phyloP scores from a whole-genome alignment of 2,329 filamentous ascomycete genomes.

The Myriosclerotinia curreyana region DNA sequence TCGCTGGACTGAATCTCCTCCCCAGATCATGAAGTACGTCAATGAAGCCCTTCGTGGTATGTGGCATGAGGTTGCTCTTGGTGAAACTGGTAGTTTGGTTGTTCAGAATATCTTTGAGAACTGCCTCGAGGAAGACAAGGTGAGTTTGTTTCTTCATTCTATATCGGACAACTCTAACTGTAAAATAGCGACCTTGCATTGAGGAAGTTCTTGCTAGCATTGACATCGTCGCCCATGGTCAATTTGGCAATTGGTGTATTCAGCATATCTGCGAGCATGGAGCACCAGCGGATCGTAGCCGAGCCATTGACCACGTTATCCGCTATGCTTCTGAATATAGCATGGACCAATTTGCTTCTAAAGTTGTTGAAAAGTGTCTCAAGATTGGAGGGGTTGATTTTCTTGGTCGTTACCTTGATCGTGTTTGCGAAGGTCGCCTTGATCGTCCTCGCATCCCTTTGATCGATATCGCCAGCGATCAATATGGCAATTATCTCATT shows the following conservation, averaged over 20 bases:
- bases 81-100: conserved; percentile 94
- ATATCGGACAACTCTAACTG: conserved; percentile 27
- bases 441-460: conserved; percentile 94
- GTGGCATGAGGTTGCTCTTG: conserved; percentile 98
- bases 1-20: conserved; percentile 89
- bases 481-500: conserved; percentile 97
- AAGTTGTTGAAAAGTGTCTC: conserved; percentile 97
- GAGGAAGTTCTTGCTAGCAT: conserved; percentile 95
- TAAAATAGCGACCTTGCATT: conserved; percentile 82
- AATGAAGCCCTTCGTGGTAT: conserved; percentile 92
- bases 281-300: conserved; percentile 81
- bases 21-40: conserved; percentile 98
- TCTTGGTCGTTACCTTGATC: conserved; percentile 84
- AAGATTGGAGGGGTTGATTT: conserved; percentile 94
- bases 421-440: conserved; percentile 85
- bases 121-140: conserved; percentile 97
- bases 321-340: conserved; percentile 93
- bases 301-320: conserved; percentile 93
- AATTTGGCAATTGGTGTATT: conserved; percentile 99
- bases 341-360: conserved; percentile 98
- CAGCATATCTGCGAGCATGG: conserved; percentile 99
- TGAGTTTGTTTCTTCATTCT: conserved; percentile 43
- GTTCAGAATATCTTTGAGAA: conserved; percentile 99
- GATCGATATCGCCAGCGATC: conserved; percentile 97
- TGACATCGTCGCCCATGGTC: conserved; percentile 92